A percentile compares a stretch with the other conserved stretches of the same genome.
Evolutionary conservation across 306 rosid species (phyloP).

Genomic region (Senna siamea): DNA sequence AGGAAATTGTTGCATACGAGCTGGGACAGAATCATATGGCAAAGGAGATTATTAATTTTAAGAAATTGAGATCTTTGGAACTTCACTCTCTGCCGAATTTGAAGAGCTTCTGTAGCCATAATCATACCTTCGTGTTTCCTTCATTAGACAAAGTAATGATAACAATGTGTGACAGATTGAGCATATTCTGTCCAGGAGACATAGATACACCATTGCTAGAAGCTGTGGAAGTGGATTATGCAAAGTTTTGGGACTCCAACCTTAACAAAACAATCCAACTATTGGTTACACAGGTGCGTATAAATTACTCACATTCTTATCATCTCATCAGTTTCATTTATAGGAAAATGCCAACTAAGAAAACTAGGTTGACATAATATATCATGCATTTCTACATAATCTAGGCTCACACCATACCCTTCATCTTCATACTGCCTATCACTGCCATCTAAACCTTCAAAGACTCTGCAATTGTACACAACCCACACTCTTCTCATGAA

Average conservation of each 20-base stretch:
- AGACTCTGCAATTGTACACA: too few relatives aligned
- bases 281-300: background rate
- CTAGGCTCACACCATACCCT: too few relatives aligned
- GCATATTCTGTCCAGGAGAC: background rate
- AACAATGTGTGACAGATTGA: background rate
- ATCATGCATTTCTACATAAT: too few relatives aligned
- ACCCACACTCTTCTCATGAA: too few relatives aligned
- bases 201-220: background rate
- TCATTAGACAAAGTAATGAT: background rate
- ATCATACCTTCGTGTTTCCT: background rate
- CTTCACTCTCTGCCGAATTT: rapidly evolving
- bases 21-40: background rate
- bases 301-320: background rate
- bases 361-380: too few relatives aligned
- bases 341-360: too few relatives aligned
- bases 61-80: background rate
- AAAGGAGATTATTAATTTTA: background rate
- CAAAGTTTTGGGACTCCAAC: background rate
- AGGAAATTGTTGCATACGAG: background rate
- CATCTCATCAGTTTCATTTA: too few relatives aligned
- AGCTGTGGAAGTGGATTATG: background rate
- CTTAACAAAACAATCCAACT: background rate
- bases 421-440: too few relatives aligned
- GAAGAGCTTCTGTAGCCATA: background rate
- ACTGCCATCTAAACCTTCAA: too few relatives aligned